These are phyloP conservation scores for Syzygium grande DNA, from an alignment of 345 rosid genomes.

Conservation along the genomic window DNA sequence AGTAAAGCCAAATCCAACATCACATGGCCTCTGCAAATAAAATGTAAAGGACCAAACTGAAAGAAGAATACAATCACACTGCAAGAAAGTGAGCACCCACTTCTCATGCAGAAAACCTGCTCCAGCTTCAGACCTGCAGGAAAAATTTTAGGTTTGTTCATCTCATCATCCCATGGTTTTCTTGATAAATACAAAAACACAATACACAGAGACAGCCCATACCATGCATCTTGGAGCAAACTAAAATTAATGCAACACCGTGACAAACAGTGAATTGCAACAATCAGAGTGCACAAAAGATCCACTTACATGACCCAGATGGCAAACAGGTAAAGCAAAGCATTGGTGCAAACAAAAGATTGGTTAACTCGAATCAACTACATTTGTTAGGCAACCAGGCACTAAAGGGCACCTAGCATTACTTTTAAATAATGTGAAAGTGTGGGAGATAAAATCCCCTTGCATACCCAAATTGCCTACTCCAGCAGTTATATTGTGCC, in stretches of 20 bases:
- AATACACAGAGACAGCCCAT: background rate
- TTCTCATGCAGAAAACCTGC: background rate
- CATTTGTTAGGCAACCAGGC: background rate
- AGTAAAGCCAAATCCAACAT: slow-evolving; percentile 6
- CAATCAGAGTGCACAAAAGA: background rate
- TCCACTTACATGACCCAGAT: background rate
- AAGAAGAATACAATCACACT: slow-evolving; percentile 1
- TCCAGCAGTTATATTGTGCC: background rate
- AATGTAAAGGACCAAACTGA: background rate
- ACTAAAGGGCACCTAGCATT: background rate
- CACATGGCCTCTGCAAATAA: slow-evolving; percentile 1
- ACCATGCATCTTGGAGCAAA: background rate
- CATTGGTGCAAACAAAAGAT: background rate
- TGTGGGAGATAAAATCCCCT: background rate
- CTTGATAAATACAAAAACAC: background rate
- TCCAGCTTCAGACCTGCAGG: background rate
- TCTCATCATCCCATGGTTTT: background rate
- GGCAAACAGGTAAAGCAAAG: background rate
- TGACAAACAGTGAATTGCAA: background rate
- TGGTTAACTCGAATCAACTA: background rate
- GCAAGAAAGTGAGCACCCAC: background rate
- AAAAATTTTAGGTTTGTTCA: background rate
- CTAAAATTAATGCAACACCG: background rate
- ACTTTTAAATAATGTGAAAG: background rate
- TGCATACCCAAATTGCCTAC: background rate